Percentiles rank a stretch among this genome's conserved stretches.
These are phyloP conservation scores for Aureobasidium subglaciale DNA, from an alignment of 2,329 filamentous ascomycete species.

Conservation along the genomic window DNA sequence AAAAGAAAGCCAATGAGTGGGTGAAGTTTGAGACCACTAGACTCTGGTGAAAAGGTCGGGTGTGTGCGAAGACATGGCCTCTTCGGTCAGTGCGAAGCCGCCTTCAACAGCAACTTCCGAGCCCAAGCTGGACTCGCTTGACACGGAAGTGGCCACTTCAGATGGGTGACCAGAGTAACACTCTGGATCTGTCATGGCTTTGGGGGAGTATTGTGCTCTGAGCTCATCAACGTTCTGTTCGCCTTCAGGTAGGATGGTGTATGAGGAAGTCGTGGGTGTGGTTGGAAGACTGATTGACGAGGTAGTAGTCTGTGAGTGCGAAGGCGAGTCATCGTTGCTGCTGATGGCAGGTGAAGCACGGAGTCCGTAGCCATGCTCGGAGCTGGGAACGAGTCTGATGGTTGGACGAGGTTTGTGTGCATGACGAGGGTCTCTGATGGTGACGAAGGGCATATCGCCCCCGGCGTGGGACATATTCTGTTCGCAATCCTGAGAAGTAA, in stretches of 20 bases:
- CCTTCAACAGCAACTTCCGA: slow-evolving; percentile 42
- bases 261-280: slow-evolving; percentile 1
- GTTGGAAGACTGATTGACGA: slow-evolving; percentile 28
- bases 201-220: neutral
- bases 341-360: slow-evolving; percentile 17
- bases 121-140: slow-evolving; percentile 18
- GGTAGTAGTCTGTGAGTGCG: slow-evolving; percentile 22
- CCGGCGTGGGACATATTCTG: neutral
- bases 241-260: neutral
- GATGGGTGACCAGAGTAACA: neutral
- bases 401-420: neutral
- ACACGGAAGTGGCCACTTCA: neutral
- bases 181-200: slow-evolving; percentile 8
- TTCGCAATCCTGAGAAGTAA: neutral
- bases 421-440: neutral
- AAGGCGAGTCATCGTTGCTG: slow-evolving; percentile 20
- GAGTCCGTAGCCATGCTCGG: slow-evolving; percentile 10
- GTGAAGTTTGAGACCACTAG: neutral
- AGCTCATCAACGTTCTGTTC: neutral
- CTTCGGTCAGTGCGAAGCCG: slow-evolving; percentile 52
- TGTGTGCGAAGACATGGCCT: slow-evolving; percentile 43
- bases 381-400: neutral
- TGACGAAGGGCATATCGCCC: neutral
- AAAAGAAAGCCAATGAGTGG: too few relatives aligned
- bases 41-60: slow-evolving; percentile 30